Evolutionary conservation across 73 alveolate genomes (phyloP), one percentile per base, ranked within the genome.

Genomic region (Paramecium pentaurelia): DNA sequence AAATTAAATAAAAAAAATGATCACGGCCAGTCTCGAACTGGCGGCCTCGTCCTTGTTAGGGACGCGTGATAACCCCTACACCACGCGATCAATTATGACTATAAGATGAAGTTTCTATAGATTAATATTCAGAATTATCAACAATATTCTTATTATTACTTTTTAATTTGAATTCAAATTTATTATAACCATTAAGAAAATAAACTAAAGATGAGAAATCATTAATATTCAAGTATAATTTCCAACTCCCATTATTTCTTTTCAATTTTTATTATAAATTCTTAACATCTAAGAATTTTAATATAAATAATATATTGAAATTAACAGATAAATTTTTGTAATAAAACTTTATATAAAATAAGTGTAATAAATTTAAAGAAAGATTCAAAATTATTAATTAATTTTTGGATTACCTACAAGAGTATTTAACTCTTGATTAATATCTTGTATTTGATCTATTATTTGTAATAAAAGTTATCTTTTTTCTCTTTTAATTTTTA

Each of bases 31-130:
- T 80, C 91, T 80, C 91, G 91, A 80, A 80, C 91, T 80, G 91
- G 91, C 91, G 91, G 49, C 91, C 91, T 80, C 91, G 71, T 80
- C 91, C 91, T 80, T 80, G 91, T 80, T 80, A 80, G 91, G 91
- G 91, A 80, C 71, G 91, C 91, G 91, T 80, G 91, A 80, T 80
- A 80, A 80, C 91, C 91, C 91, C 91, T 80, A 80, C 91, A 80
- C 91, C 91, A 80, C 91, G 58, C 91, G 91, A 80, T 80, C 91
- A 80, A 44, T 25, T 75, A 38, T 42, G n/a, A 75, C 84, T 64
- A 64, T 54, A 54, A 54, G 30, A 8, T 0, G 14, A 54, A 0
- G 20, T 54, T 54, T 54, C 70, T 54, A 16, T 54, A 54, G 32
- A 54, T 54, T 54, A 54, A 54, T 6, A 54, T 18, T 54, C 70